A percentile compares a stretch with the other conserved stretches of the same genome.
These are phyloP conservation scores for Aspergillus funiculosus DNA, from an alignment of 495 filamentous ascomycete genomes.

Conservation along the genomic window DNA sequence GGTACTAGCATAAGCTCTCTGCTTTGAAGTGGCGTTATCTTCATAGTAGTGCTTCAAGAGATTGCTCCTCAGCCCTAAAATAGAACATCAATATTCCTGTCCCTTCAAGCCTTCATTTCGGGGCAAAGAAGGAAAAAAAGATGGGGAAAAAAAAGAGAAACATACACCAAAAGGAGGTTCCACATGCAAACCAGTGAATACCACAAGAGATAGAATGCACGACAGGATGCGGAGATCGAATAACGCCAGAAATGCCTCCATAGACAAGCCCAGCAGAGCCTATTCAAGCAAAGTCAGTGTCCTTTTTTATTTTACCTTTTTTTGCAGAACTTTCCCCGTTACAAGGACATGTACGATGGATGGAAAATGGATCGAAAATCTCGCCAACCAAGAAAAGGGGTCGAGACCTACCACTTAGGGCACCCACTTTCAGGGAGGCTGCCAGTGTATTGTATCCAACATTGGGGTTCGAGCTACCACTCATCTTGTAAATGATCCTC, in stretches of 20 bases:
- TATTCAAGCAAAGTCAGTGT: conserved; percentile 30
- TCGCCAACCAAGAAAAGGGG: conserved; percentile 1
- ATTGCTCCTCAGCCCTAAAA: conserved; percentile 37
- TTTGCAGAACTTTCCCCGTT: too few species aligned
- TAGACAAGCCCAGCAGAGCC: conserved; percentile 65
- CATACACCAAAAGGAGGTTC: conserved; percentile 71
- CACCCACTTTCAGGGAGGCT: conserved; percentile 47
- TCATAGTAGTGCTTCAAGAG: conserved; percentile 38
- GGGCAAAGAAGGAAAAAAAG: background rate
- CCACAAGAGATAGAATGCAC: conserved; percentile 68
- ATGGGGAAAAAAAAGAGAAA: conserved; percentile 9
- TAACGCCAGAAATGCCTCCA: conserved; percentile 62
- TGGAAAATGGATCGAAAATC: background rate
- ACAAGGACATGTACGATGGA: background rate
- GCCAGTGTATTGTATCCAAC: conserved; percentile 26
- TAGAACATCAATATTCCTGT: conserved; percentile 7
- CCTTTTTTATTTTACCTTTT: too few species aligned
- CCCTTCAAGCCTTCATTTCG: too few species aligned
- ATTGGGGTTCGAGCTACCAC: conserved; percentile 15
- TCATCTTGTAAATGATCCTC: conserved; percentile 28
- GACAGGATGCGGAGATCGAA: conserved; percentile 57
- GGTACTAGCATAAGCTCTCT: conserved; percentile 58
- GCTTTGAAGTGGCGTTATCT: conserved; percentile 45
- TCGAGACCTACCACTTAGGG: conserved; percentile 44
- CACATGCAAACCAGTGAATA: conserved; percentile 74